Conservation (phyloP, 2,329 filamentous ascomycete species). For the Alternaria sp. region DNA sequence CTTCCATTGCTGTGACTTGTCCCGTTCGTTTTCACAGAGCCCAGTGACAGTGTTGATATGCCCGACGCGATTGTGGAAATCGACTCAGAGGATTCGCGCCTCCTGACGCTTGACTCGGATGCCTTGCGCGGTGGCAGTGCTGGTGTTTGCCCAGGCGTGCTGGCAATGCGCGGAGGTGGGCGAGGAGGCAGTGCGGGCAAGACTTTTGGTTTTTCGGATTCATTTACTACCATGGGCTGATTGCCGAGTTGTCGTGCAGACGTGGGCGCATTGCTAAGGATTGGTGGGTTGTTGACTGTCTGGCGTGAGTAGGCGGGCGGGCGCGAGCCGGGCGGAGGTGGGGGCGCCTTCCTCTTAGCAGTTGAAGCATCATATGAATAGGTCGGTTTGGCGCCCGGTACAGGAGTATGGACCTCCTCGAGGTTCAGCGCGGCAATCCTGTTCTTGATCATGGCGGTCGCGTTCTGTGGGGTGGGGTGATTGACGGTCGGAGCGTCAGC, state of each 20-base stretch:
- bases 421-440: conserved; percentile 60
- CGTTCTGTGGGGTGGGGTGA: conserved; percentile 25
- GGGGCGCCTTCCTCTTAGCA: conserved; percentile 50
- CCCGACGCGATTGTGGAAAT: conserved; percentile 60
- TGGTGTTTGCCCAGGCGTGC: conserved; percentile 51
- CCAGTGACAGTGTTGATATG: conserved; percentile 59
- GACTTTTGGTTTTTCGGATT: conserved; percentile 29
- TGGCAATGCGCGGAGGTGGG: conserved; percentile 60
- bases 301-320: conserved; percentile 45
- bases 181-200: conserved; percentile 48
- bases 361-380: conserved; percentile 48
- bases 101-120: conserved; percentile 50
- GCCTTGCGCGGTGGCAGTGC: conserved; percentile 56
- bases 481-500: conserved; percentile 18
- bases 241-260: conserved; percentile 51
- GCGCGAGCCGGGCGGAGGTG: conserved; percentile 50
- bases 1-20: conserved; percentile 47
- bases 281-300: conserved; percentile 54
- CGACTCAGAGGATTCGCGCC: conserved; percentile 57
- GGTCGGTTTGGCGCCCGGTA: conserved; percentile 48
- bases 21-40: conserved; percentile 56
- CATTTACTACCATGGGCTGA: conserved; percentile 42
- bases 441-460: conserved; percentile 53
- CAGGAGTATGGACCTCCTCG: conserved; percentile 54
- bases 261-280: conserved; percentile 48